Evolutionary conservation across 768 basidiomycete species (phyloP).

Genomic region (Boletus rex-veris): DNA sequence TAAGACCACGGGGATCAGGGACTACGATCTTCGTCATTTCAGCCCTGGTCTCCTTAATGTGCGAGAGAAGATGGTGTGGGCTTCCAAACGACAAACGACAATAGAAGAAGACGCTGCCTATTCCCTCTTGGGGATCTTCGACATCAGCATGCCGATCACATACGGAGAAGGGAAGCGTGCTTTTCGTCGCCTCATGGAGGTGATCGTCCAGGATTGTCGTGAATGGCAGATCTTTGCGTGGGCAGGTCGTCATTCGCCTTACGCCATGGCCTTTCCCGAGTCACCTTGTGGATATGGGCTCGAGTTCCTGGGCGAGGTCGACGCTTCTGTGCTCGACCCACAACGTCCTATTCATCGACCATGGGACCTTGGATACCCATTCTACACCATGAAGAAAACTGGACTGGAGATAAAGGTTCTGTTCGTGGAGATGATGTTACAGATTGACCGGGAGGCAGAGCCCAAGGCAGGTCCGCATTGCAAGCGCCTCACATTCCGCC

Average conservation of each 20-base stretch:
- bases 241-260: constrained; percentile 5
- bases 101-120: constrained; percentile 5
- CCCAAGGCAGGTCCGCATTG: background rate
- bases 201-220: constrained; percentile 2
- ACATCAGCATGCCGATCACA: constrained; percentile 4
- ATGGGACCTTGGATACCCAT: constrained; percentile 4
- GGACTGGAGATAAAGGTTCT: constrained; percentile 6
- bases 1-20: background rate
- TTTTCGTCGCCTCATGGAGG: constrained; percentile 9
- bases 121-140: constrained; percentile 7
- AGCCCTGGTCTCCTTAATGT: constrained; percentile 6
- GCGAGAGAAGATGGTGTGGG: constrained; percentile 11
- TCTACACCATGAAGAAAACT: constrained; percentile 2
- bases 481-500: background rate
- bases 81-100: constrained; percentile 1
- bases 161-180: constrained; percentile 12
- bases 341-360: constrained; percentile 5
- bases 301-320: background rate
- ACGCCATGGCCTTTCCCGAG: constrained; percentile 3
- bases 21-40: background rate
- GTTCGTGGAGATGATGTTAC: constrained; percentile 7
- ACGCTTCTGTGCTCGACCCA: background rate
- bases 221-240: constrained; percentile 11
- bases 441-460: background rate
- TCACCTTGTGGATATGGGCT: background rate